Evolutionary conservation across 1,284 basidiomycete genomes (phyloP), one percentile per base, ranked within the genome.

Genomic region (Leucocoprinus gongylophorus): DNA sequence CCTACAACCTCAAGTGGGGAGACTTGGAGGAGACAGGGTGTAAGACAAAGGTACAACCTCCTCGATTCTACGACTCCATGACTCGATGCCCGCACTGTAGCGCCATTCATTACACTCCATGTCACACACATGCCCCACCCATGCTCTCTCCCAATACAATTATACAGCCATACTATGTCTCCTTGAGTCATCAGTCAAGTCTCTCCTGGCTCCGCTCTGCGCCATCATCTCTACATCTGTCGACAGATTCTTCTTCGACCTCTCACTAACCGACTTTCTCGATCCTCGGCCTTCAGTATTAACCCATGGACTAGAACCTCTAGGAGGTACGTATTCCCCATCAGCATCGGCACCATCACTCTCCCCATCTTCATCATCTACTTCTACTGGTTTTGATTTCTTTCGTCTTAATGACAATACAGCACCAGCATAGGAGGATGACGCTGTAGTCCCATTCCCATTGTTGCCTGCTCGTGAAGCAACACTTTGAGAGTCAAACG

Each of bases 281-380:
- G 80, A 70, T 53, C 83, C 68, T n/a, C 39, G 39, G 8, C 75
- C 74, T 21, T 83, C 82, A 2, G 77, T 61, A 60, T 81, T 81
- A 26, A 78, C 69, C 76, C 78, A 79, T 30, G 68, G 65, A 53
- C 53, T 66, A 40, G 59, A 57, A 9, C 39, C 39, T 45, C 44
- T 57, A 33, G 62, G 20, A 10, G 50, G 59, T 15, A 62, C 71
- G 55, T 73, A 82, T 64, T 87, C 84, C 17, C 71, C 80, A 62
- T 86, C 83, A 5, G 81, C 84, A 57, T 85, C 77, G 17, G 71
- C 74, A 2, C 80, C 82, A 39, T 83, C 82, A 37, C 83, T 83
- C 29, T 75, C 76, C 2, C 76, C 78, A 21, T 76, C 75, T 9
- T 78, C 76, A 1, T 80, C 80, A 45, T 78, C 76, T 1, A 80